Evolutionary conservation across 2,329 filamentous ascomycete species (phyloP), one percentile per base, ranked within the genome.

Genomic region (Pseudogymnoascus sp.): DNA sequence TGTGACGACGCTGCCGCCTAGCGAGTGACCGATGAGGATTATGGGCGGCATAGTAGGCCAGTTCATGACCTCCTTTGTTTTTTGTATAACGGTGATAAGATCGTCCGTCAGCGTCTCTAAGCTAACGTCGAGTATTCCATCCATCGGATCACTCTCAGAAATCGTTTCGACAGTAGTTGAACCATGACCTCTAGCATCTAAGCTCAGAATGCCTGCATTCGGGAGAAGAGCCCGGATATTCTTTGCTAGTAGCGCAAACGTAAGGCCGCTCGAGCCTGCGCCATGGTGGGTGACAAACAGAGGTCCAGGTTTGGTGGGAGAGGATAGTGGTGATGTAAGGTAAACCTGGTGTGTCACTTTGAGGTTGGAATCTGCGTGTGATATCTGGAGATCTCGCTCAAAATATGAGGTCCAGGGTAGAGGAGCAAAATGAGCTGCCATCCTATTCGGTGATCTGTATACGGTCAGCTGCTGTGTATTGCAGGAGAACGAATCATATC

Each of bases 201-300:
- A 73, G 3, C 91, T 90, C 18, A 99, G 80, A 39, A 97, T 82
- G 1, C 94, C 95, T 2, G 92, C 89, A 6, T 84, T 79, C 0
- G 94, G 90, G 41, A 96, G 78, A 6, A 84, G 79, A 71, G 88
- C 90, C 60, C 87, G 83, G 64, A 97, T 85, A 71, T 95, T 89
- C 47, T 84, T 80, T 2, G 87, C 85, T 63, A 96, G 85, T 3
- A 90, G 80, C 4, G 92, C 92, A 74, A 97, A 99, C 2, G 91
- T 96, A 62, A 97, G 82, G 6, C 89, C 95, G 0, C 92, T 96
- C 3, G 92, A 96, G 14, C 94, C 94, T 39, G 90, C 94, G 38
- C 94, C 94, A 75, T 99, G 94, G 71, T 99, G 94, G 75, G 89
- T 90, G 63, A 97, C 88, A 73, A 99, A 92, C 4, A 99, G 78